Evolutionary conservation across 169 alveolate genomes (phyloP).

Genomic region (Theileria sp.): DNA sequence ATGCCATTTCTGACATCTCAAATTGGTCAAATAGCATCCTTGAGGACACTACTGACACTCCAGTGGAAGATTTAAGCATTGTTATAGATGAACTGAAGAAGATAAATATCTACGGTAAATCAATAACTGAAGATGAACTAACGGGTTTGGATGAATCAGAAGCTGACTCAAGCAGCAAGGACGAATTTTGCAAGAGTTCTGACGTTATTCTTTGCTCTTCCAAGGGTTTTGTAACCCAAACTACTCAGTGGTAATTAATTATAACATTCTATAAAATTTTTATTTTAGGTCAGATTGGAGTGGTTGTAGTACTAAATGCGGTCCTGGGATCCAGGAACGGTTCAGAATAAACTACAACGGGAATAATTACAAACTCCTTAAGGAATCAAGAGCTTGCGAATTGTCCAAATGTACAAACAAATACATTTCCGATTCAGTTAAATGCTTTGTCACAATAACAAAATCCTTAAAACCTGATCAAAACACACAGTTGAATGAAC

Average conservation of each 20-base stretch:
- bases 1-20: constrained; percentile 21
- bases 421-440: not conserved
- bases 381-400: constrained; percentile 23
- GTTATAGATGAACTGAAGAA: constrained; percentile 16
- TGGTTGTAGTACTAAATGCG: constrained; percentile 57
- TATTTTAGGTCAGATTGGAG: constrained; percentile 54
- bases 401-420: constrained; percentile 26
- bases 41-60: not conserved
- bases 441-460: not conserved
- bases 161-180: not conserved
- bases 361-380: constrained; percentile 4
- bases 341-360: constrained; percentile 31
- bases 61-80: constrained; percentile 15
- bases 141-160: not conserved
- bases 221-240: not conserved
- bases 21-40: constrained; percentile 21
- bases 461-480: not conserved
- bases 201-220: constrained; percentile 41
- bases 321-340: constrained; percentile 53
- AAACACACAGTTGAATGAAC: not conserved
- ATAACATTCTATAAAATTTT: not conserved
- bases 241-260: not conserved
- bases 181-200: constrained; percentile 23
- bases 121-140: constrained; percentile 1
- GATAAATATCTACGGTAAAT: constrained; percentile 3